phyloP scores from a whole-genome alignment of 768 basidiomycete species.

The Tulasnella sp. region DNA sequence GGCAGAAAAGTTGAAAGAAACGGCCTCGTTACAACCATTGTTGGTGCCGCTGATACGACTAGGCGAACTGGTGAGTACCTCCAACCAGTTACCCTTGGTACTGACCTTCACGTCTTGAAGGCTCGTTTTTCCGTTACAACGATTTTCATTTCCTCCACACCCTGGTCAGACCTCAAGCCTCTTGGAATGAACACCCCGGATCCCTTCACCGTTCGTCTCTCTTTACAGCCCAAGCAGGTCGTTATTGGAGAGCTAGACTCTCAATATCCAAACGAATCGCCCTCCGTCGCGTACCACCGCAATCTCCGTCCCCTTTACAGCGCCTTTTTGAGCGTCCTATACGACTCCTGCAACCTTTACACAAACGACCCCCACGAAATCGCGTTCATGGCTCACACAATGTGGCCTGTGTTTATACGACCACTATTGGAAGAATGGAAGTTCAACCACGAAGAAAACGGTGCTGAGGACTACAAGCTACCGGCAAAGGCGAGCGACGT shows the following conservation, averaged over 20 bases:
- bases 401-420: slow-evolving; percentile 69
- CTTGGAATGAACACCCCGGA: slow-evolving; percentile 50
- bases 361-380: slow-evolving; percentile 57
- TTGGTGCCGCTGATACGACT: slow-evolving; percentile 60
- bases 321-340: slow-evolving; percentile 49
- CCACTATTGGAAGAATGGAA: slow-evolving; percentile 45
- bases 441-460: not conserved
- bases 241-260: slow-evolving; percentile 4
- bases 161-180: slow-evolving; percentile 65
- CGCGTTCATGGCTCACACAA: slow-evolving; percentile 60
- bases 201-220: slow-evolving; percentile 53
- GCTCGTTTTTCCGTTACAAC: slow-evolving; percentile 45
- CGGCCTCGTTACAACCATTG: slow-evolving; percentile 49
- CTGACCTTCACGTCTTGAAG: slow-evolving; percentile 27
- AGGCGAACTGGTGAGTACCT: slow-evolving; percentile 45
- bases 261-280: not conserved
- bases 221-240: slow-evolving; percentile 41
- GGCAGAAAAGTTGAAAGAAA: slow-evolving; percentile 53
- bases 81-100: not conserved
- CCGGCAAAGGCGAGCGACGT: not conserved
- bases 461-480: not conserved
- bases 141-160: slow-evolving; percentile 48
- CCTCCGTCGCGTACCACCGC: slow-evolving; percentile 29
- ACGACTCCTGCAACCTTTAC: slow-evolving; percentile 49
- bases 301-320: slow-evolving; percentile 45